A percentile compares a stretch with the other conserved stretches of the same genome.
Conservation (phyloP, 1,284 basidiomycete genomes). For the Cutaneotrichosporon spelunceum region DNA sequence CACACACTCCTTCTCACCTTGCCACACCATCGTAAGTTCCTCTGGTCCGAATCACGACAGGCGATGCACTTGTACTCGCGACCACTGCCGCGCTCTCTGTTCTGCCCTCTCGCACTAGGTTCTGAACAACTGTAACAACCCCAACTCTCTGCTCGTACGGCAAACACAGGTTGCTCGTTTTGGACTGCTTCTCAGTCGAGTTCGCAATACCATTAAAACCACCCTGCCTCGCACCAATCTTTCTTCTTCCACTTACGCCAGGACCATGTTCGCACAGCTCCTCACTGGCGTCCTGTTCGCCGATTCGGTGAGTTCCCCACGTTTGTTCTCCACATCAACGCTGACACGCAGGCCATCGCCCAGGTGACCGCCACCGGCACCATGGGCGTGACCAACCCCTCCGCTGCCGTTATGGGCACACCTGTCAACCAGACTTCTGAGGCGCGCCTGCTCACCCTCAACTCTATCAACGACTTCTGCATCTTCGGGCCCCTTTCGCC, state of each 20-base stretch:
- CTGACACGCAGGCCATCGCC: conserved; percentile 30
- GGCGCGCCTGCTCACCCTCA: conserved; percentile 48
- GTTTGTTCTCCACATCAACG: background rate
- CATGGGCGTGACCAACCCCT: conserved; percentile 47
- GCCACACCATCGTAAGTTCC: background rate
- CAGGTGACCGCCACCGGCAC: conserved; percentile 48
- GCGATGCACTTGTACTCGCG: background rate
- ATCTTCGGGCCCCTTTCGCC: conserved; percentile 55
- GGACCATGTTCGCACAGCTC: conserved; percentile 13
- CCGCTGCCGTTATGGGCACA: conserved; percentile 39
- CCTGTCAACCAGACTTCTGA: conserved; percentile 50
- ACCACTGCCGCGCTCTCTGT: background rate
- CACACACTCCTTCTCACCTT: background rate
- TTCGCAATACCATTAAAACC: background rate
- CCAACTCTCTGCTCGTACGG: background rate
- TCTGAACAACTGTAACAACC: background rate
- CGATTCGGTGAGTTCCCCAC: conserved; percentile 3
- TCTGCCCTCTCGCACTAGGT: background rate
- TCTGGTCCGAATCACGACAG: background rate
- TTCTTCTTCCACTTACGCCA: background rate
- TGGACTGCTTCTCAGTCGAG: background rate
- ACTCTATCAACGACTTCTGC: conserved; percentile 51
- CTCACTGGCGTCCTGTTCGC: conserved; percentile 14
- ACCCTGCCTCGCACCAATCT: background rate
- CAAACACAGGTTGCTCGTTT: background rate